phyloP scores from a whole-genome alignment of 2,329 filamentous ascomycete genomes.

The Arthroderma sp. region DNA sequence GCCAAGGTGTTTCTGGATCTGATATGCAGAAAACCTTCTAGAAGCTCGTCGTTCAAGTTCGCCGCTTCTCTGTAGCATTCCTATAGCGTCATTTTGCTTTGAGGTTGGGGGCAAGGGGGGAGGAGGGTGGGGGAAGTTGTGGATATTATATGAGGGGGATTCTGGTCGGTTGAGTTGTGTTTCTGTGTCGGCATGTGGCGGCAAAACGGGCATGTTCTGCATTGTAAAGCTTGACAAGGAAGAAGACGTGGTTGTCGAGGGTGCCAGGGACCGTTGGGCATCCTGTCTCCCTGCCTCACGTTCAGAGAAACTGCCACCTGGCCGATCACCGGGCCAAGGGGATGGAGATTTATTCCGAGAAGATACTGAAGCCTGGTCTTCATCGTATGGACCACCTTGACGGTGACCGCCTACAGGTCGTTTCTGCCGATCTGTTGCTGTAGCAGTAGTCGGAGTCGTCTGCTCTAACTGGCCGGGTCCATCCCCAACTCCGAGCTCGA shows the following conservation, averaged over 20 bases:
- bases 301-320: conserved; percentile 25
- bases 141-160: conserved; percentile 12
- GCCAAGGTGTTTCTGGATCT: conserved; percentile 88
- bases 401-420: conserved; percentile 14
- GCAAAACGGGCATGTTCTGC: conserved; percentile 63
- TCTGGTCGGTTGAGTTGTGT: conserved; percentile 18
- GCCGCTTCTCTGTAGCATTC: conserved; percentile 79
- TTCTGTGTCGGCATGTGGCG: conserved; percentile 49
- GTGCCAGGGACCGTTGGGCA: conserved; percentile 25
- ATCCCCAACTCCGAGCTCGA: conserved; percentile 33
- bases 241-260: conserved; percentile 7
- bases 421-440: conserved; percentile 25
- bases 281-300: conserved; percentile 31
- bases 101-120: conserved; percentile 72
- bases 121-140: conserved; percentile 43
- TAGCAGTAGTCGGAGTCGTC: conserved; percentile 15
- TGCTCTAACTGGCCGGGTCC: conserved; percentile 35
- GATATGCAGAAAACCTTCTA: conserved; percentile 86
- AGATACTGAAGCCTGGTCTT: conserved; percentile 21
- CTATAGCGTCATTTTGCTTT: conserved; percentile 77
- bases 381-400: conserved; percentile 26
- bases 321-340: conserved; percentile 18
- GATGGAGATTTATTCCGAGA: conserved; percentile 20
- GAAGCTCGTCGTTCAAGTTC: conserved; percentile 88
- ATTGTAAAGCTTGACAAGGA: conserved; percentile 54